Evolutionary conservation across 345 rosid genomes (phyloP).

Genomic region (Eucalyptus shirleyi): DNA sequence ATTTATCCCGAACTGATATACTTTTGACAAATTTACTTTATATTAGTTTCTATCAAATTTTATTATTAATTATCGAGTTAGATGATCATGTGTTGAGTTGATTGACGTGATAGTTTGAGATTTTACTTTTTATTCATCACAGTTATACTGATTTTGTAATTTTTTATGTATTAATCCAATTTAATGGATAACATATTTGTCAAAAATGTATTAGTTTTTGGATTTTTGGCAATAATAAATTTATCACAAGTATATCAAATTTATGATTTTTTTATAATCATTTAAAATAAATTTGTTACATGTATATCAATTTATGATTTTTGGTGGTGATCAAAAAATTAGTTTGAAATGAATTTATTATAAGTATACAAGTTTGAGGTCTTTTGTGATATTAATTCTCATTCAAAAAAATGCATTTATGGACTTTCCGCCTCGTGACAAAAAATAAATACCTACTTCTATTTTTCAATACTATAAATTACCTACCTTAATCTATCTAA

Average conservation of each 20-base stretch:
- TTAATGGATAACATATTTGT: too few relatives aligned
- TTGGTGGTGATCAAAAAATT: too few relatives aligned
- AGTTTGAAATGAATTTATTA: rapidly evolving
- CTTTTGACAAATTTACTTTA: too few relatives aligned
- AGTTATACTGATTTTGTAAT: rapidly evolving
- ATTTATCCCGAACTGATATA: too few relatives aligned
- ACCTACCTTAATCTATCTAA: neutral
- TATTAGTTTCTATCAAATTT: too few relatives aligned
- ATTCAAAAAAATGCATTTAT: neutral
- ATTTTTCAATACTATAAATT: neutral
- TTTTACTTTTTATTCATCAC: rapidly evolving
- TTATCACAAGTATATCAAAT: rapidly evolving
- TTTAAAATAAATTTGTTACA: rapidly evolving
- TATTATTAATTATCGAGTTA: rapidly evolving
- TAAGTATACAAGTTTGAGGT: rapidly evolving
- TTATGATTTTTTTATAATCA: rapidly evolving
- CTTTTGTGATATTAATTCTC: too few relatives aligned
- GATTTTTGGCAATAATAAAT: rapidly evolving
- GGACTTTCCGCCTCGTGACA: neutral
- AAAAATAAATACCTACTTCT: neutral
- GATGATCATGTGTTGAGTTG: too few relatives aligned
- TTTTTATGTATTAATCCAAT: too few relatives aligned
- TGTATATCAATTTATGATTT: rapidly evolving
- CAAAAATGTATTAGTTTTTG: too few relatives aligned
- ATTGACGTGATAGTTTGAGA: rapidly evolving